phyloP scores from a whole-genome alignment of 192 early-diverging fungal genomes.

The Linnemannia zychae region DNA sequence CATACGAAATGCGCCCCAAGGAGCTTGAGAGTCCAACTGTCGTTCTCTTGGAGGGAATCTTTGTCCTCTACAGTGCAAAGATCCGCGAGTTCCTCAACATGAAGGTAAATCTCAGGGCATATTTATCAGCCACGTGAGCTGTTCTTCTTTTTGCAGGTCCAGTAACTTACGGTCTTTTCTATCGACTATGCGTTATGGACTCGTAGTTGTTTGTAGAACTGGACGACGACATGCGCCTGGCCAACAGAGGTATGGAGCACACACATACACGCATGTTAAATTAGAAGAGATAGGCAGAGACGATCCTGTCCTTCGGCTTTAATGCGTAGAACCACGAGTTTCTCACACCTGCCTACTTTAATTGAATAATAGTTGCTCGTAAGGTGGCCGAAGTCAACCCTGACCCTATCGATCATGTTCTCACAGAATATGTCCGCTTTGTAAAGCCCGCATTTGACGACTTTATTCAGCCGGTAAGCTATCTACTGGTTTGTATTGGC shows the following conservation, averaged over 20 bases:
- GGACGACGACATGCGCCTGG: slow-evolving; percentile 84
- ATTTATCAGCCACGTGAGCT: too few relatives aligned
- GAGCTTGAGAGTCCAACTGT: slow-evolving; percentile 67
- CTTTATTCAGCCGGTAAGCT: slow-evolving; percentile 80
- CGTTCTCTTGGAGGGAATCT: slow-evolving; percentile 83
- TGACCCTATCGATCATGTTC: slow-evolving; percentile 65
- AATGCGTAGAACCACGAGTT: neutral
- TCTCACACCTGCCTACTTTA: neutral
- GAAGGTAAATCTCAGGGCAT: slow-evolving; percentile 59
- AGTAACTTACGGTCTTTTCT: neutral
- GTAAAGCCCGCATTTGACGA: slow-evolving; percentile 93
- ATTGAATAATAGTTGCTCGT: slow-evolving; percentile 43
- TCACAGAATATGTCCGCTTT: slow-evolving; percentile 79
- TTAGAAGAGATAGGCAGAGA: slow-evolving; percentile 4
- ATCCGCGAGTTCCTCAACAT: slow-evolving; percentile 80
- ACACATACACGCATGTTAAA: neutral
- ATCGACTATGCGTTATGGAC: too few relatives aligned
- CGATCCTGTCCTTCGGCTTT: slow-evolving; percentile 45
- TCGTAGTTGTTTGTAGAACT: slow-evolving; percentile 78
- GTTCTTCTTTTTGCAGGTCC: too few relatives aligned
- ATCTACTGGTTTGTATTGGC: too few relatives aligned
- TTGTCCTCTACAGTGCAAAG: slow-evolving; percentile 78
- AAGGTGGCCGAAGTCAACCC: slow-evolving; percentile 36
- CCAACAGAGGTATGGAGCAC: slow-evolving; percentile 54
- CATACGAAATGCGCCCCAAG: slow-evolving; percentile 28